A percentile compares a stretch with the other conserved stretches of the same genome.
phyloP scores from a whole-genome alignment of 257 asterid genomes.

The Nicotiana otophora region DNA sequence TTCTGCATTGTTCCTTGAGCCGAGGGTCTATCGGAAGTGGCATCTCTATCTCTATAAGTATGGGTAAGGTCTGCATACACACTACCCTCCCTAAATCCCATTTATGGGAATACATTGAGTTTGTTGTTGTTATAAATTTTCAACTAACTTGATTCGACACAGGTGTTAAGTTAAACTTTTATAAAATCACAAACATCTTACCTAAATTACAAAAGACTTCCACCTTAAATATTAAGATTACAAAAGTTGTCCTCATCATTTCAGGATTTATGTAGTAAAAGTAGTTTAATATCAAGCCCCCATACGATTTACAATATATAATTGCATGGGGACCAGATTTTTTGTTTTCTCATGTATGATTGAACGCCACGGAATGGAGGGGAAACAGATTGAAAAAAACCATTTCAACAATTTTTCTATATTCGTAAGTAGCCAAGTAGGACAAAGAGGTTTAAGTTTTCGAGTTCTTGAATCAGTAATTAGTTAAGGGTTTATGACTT shows the following conservation, averaged over 20 bases:
- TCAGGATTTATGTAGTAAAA: not conserved
- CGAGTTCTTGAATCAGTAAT: not conserved
- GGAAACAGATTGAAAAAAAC: not conserved
- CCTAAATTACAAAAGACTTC: not conserved
- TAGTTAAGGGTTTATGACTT: not conserved
- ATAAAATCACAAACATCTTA: not conserved
- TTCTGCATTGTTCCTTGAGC: too few species aligned
- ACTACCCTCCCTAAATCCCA: too few species aligned
- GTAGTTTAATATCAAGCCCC: not conserved
- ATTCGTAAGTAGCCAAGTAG: not conserved
- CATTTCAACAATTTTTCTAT: not conserved
- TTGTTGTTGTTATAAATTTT: too few species aligned
- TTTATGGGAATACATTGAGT: too few species aligned
- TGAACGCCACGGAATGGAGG: not conserved
- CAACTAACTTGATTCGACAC: too few species aligned
- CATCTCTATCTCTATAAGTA: too few species aligned
- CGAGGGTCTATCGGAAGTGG: too few species aligned
- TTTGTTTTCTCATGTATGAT: not conserved
- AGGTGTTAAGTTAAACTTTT: too few species aligned
- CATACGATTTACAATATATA: not conserved
- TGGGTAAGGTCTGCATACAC: too few species aligned
- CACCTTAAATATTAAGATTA: not conserved
- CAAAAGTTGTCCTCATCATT: not conserved
- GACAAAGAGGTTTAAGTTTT: not conserved
- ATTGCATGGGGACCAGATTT: not conserved